These are phyloP conservation scores for Mycena floridula DNA, from an alignment of 768 basidiomycete genomes.

Conservation along the genomic window DNA sequence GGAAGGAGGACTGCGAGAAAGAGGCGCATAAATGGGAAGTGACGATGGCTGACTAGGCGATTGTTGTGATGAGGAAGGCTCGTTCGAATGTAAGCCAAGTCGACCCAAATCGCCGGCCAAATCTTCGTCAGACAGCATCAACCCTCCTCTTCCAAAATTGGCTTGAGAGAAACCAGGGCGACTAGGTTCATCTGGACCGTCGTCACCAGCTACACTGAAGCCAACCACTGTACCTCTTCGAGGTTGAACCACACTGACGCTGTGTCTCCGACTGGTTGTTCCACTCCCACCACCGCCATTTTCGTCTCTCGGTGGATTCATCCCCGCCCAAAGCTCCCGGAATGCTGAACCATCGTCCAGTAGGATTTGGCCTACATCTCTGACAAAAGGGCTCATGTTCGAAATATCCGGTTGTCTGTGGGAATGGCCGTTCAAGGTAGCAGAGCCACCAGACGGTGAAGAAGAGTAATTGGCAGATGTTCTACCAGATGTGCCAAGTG, in stretches of 20 bases:
- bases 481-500: conserved; percentile 48
- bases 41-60: conserved; percentile 69
- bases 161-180: conserved; percentile 16
- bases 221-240: conserved; percentile 60
- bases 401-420: conserved; percentile 51
- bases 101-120: conserved; percentile 65
- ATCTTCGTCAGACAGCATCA: conserved; percentile 75
- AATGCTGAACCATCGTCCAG: conserved; percentile 69
- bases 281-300: conserved; percentile 59
- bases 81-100: conserved; percentile 53
- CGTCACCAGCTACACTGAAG: conserved; percentile 54
- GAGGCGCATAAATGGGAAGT: conserved; percentile 68
- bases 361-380: conserved; percentile 51
- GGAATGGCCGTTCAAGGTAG: conserved; percentile 40
- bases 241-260: conserved; percentile 79
- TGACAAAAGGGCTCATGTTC: conserved; percentile 82
- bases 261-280: conserved; percentile 77
- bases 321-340: conserved; percentile 72
- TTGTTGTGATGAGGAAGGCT: conserved; percentile 38
- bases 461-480: conserved; percentile 48
- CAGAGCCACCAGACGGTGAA: conserved; percentile 35
- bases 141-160: conserved; percentile 40
- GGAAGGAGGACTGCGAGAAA: conserved; percentile 56
- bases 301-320: conserved; percentile 57
- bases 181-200: conserved; percentile 27